These are phyloP conservation scores for Dipteronia sinensis DNA, from an alignment of 345 rosid species.

Conservation along the genomic window DNA sequence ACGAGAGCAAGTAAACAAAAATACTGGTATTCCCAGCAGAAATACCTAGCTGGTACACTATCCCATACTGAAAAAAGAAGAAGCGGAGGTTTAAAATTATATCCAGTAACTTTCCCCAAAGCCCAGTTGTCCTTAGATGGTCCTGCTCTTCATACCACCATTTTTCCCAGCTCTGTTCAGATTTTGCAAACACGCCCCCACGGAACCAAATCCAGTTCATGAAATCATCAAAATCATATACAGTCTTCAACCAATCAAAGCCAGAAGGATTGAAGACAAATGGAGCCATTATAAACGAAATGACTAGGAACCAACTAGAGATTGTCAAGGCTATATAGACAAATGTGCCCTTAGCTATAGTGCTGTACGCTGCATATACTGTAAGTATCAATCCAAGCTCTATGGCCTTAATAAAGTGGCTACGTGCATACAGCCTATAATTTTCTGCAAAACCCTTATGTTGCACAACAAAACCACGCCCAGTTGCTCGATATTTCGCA, in stretches of 20 bases:
- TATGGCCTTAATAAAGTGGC: conserved; percentile 84
- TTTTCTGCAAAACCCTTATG: conserved; percentile 93
- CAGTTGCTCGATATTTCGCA: conserved; percentile 96
- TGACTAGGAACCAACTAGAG: conserved; percentile 85
- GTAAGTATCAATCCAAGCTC: conserved; percentile 82
- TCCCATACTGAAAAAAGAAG: conserved; percentile 89
- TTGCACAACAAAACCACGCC: conserved; percentile 95
- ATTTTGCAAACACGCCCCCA: conserved; percentile 83
- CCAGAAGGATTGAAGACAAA: conserved; percentile 94
- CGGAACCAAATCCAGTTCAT: conserved; percentile 87
- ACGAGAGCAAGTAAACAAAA: conserved; percentile 75
- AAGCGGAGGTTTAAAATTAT: conserved; percentile 83
- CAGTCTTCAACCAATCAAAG: conserved; percentile 93
- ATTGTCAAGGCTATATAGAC: conserved; percentile 84
- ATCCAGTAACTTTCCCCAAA: conserved; percentile 79
- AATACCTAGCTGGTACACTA: conserved; percentile 80
- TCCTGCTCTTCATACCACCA: conserved; percentile 98
- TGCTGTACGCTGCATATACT: conserved; percentile 78
- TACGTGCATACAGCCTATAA: conserved; percentile 82
- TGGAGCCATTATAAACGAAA: conserved; percentile 84
- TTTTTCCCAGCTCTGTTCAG: conserved; percentile 92
- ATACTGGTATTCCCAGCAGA: conserved; percentile 56
- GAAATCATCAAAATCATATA: conserved; percentile 86
- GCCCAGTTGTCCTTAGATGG: conserved; percentile 78
- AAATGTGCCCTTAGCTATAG: conserved; percentile 70